Percentiles rank a stretch among this genome's conserved stretches.
phyloP scores from a whole-genome alignment of 73 alveolate species.

The Tetrahymena elliotti region DNA sequence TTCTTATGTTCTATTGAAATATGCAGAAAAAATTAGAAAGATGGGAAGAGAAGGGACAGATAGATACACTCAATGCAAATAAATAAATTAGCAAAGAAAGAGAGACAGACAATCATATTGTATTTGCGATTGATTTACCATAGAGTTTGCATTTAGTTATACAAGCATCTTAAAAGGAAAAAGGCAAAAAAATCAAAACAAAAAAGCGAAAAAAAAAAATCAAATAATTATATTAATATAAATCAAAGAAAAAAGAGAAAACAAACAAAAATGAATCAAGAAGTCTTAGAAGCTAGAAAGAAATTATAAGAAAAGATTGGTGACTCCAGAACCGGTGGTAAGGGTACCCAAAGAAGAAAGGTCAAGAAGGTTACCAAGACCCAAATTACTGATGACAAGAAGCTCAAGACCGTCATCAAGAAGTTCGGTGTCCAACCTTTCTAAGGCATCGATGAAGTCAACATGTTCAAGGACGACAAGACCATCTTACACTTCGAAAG shows the following conservation, averaged over 20 bases:
- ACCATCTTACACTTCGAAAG: constrained; percentile 81
- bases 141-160: not conserved
- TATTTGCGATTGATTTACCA: not conserved
- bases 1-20: not conserved
- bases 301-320: not conserved
- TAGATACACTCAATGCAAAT: not conserved
- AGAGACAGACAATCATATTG: not conserved
- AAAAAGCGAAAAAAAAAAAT: not conserved
- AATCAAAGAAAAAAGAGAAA: not conserved
- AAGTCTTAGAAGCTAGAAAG: not conserved
- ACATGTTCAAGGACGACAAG: constrained; percentile 91
- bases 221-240: not conserved
- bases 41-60: not conserved
- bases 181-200: not conserved
- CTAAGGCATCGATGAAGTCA: constrained; percentile 77
- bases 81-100: not conserved
- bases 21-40: not conserved
- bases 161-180: not conserved
- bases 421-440: constrained; percentile 73
- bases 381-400: constrained; percentile 79
- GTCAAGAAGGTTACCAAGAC: constrained; percentile 2
- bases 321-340: constrained; percentile 4
- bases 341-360: constrained; percentile 2
- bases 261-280: not conserved
- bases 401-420: constrained; percentile 78